phyloP scores from a whole-genome alignment of 768 basidiomycete genomes.

The Suillus spraguei region DNA sequence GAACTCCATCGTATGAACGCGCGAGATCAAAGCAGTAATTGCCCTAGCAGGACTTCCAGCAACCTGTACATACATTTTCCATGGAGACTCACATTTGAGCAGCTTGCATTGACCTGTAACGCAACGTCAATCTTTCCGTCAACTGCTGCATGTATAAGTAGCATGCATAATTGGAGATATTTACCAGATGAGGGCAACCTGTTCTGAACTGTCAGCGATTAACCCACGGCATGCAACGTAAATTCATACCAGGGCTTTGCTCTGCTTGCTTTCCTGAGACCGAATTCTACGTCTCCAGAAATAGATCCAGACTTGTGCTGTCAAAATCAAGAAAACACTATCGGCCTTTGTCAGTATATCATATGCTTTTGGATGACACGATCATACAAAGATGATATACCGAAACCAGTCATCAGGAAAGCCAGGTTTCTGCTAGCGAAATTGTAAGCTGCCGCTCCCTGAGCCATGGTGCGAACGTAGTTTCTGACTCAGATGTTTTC shows the following conservation, averaged over 20 bases:
- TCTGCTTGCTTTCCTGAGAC: not conserved
- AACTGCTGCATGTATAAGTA: not conserved
- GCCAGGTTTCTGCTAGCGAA: not conserved
- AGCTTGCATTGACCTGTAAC: not conserved
- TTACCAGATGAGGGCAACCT: slow-evolving; percentile 5
- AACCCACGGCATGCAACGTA: too few relatives aligned
- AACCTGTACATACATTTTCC: not conserved
- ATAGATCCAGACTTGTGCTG: slow-evolving; percentile 4
- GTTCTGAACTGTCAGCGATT: not conserved
- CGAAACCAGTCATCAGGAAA: not conserved
- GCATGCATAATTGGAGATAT: not conserved
- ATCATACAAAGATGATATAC: slow-evolving; percentile 5
- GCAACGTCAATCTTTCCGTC: not conserved
- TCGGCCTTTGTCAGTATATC: not conserved
- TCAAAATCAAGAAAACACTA: slow-evolving; percentile 5
- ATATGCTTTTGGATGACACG: not conserved
- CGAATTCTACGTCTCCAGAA: not conserved
- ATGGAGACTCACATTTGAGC: slow-evolving; percentile 1
- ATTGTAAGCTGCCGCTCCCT: not conserved
- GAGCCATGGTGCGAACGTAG: not conserved
- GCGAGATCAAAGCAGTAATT: not conserved
- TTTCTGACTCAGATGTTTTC: not conserved
- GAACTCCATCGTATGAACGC: not conserved
- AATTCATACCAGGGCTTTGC: not conserved
- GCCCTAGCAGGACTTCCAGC: not conserved